Evolutionary conservation across 306 rosid genomes (phyloP).

Genomic region (Trifolium dubium): DNA sequence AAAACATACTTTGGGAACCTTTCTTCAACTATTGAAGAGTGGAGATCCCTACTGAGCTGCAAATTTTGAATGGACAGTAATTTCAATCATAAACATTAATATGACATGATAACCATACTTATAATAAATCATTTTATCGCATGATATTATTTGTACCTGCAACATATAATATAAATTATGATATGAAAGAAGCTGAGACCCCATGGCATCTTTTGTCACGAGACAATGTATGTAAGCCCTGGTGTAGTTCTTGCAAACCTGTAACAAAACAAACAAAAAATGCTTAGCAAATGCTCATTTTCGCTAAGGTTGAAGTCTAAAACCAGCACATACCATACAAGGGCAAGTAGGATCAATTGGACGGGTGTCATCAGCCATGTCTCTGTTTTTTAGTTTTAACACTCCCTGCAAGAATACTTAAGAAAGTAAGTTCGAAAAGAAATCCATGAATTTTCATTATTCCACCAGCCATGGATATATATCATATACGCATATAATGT

Average conservation of each 20-base stretch:
- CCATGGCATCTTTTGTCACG: constrained; percentile 97
- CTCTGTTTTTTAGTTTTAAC: constrained; percentile 76
- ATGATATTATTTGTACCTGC: constrained; percentile 60
- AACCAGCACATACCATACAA: constrained; percentile 71
- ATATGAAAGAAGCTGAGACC: constrained; percentile 95
- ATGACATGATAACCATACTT: background rate
- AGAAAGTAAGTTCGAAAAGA: background rate
- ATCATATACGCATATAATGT: background rate
- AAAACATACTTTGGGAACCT: constrained; percentile 83
- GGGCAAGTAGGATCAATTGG: constrained; percentile 85
- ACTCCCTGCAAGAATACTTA: constrained; percentile 69
- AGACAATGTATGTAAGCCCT: constrained; percentile 96
- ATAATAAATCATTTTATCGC: constrained; percentile 8
- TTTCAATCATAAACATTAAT: constrained; percentile 25
- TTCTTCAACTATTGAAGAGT: constrained; percentile 76
- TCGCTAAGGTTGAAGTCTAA: constrained; percentile 28
- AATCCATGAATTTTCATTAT: constrained; percentile 16
- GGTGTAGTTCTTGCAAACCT: constrained; percentile 91
- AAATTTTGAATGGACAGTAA: constrained; percentile 34
- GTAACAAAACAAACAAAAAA: constrained; percentile 41
- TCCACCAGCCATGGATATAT: background rate
- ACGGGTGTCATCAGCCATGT: constrained; percentile 90
- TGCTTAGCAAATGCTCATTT: constrained; percentile 35
- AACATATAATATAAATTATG: constrained; percentile 91
- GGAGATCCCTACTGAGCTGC: constrained; percentile 93